A percentile compares a stretch with the other conserved stretches of the same genome.
These are phyloP conservation scores for Mallotus nudiflorus DNA, from an alignment of 345 rosid species.

Conservation along the genomic window DNA sequence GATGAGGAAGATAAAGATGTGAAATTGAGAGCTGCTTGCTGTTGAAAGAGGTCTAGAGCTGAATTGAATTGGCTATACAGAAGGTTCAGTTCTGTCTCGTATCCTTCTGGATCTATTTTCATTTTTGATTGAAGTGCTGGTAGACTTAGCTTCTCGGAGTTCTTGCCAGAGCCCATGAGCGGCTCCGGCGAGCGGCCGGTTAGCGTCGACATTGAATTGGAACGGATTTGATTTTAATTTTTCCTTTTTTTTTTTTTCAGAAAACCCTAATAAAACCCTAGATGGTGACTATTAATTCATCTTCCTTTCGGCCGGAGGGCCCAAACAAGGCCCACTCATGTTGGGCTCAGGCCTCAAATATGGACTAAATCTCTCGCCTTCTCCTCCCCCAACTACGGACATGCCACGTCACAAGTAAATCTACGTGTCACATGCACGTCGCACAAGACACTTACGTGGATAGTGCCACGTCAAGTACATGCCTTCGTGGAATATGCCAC, in stretches of 20 bases:
- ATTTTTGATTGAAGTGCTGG: constrained; percentile 73
- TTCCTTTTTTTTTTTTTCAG: neutral
- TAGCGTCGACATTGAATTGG: constrained; percentile 25
- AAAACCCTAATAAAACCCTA: constrained; percentile 13
- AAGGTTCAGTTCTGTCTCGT: constrained; percentile 63
- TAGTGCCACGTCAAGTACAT: too few relatives aligned
- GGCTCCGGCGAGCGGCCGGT: constrained; percentile 44
- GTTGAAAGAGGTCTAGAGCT: constrained; percentile 75
- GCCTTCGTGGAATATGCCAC: too few relatives aligned
- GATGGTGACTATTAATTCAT: neutral
- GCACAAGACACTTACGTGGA: too few relatives aligned
- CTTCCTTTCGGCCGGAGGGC: too few relatives aligned
- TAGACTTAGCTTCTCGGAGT: constrained; percentile 73
- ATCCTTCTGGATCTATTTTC: constrained; percentile 88
- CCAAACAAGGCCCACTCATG: too few relatives aligned
- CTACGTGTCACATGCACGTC: too few relatives aligned
- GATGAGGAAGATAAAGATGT: constrained; percentile 57
- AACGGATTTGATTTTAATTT: neutral
- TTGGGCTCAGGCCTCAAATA: too few relatives aligned
- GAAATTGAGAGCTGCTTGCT: constrained; percentile 75
- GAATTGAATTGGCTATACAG: constrained; percentile 77
- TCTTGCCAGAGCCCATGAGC: constrained; percentile 70
- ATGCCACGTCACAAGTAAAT: too few relatives aligned
- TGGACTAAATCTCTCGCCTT: too few relatives aligned
- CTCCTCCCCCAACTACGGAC: too few relatives aligned